Percentiles rank a stretch among this genome's conserved stretches.
These are phyloP conservation scores for Leishmania mexicana DNA, from an alignment of 208 protist species.

Conservation along the genomic window DNA sequence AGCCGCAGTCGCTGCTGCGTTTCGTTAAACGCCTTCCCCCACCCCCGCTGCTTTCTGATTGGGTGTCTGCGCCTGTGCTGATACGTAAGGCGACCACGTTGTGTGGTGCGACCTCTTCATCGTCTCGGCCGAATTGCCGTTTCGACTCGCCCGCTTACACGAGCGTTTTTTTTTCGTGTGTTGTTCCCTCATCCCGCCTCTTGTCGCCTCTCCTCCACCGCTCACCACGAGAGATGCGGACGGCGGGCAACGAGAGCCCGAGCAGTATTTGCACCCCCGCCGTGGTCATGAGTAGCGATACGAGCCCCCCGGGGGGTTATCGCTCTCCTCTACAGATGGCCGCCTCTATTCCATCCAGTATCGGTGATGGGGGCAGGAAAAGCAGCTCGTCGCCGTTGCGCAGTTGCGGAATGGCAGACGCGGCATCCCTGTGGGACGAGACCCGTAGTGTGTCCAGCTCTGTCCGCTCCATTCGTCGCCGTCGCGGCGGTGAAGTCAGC, in stretches of 20 bases:
- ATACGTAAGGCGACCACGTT: not conserved
- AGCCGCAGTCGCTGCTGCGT: not conserved
- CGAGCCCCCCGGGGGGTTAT: not conserved
- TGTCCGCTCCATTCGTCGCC: constrained; percentile 32
- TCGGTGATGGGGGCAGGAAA: not conserved
- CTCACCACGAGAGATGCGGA: not conserved
- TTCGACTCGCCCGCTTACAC: not conserved
- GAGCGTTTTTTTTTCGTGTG: not conserved
- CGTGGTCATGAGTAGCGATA: not conserved
- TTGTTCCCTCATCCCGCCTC: not conserved
- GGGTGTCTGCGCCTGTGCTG: not conserved
- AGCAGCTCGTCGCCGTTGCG: constrained; percentile 5
- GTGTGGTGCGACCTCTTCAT: not conserved
- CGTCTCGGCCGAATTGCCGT: not conserved
- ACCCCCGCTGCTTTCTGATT: not conserved
- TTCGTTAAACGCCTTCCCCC: not conserved
- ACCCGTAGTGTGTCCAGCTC: constrained; percentile 42
- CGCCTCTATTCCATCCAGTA: not conserved
- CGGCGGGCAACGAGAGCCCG: not conserved
- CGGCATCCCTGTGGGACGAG: constrained; percentile 15
- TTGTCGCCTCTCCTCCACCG: not conserved
- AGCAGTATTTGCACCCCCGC: not conserved
- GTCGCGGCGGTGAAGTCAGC: constrained; percentile 32
- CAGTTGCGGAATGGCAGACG: not conserved
- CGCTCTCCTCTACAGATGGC: constrained; percentile 1